Evolutionary conservation across 2,329 filamentous ascomycete species (phyloP), one percentile per base, ranked within the genome.

Genomic region (Aspergillus novoparasiticus): DNA sequence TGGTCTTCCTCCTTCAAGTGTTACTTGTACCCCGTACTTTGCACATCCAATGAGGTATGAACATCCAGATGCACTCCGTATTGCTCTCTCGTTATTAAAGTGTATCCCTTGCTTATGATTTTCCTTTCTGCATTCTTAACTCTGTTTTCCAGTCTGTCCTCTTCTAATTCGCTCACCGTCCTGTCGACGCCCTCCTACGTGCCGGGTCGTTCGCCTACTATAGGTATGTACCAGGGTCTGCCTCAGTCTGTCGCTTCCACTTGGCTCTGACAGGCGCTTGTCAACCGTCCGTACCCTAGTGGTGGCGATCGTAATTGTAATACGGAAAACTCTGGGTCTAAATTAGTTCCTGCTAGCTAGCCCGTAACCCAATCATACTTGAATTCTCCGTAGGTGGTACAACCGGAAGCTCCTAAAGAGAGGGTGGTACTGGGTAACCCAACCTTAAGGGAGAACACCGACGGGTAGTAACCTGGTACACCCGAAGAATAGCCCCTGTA

Each of bases 401-500:
- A 55, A 39, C 51, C 51, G 51, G 32, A 39, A 55, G 51, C 51
- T 55, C 34, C n/a, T n/a, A 36, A 36, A 39, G 21, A 26, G 39
- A 41, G 39, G 32, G 30, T 55, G 14, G 19, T 34, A 55, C 51
- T 54, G 51, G 11, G 32, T 55, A 39, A 55, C 51, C 21, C 21
- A 55, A 55, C 51, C 51, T 55, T 55, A 55, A n/a, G n/a, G 11
- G 19, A 32, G 28, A 36, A 39, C 32, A 55, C 32, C 16, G 51
- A 55, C 51, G 51, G 51, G 34, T 55, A 55, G 32, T 55, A 55
- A 55, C 34, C 51, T 55, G 51, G 51, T 55, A 55, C 51, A 55
- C 28, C 51, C 51, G 51, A 55, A 55, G 21, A 55, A 39, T 39
- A 55, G 34, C 51, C 51, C 51, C 51, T 55, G 51, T 55, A 26